Conservation (phyloP, 169 alveolate genomes). For the Plasmodium reichenowi region DNA sequence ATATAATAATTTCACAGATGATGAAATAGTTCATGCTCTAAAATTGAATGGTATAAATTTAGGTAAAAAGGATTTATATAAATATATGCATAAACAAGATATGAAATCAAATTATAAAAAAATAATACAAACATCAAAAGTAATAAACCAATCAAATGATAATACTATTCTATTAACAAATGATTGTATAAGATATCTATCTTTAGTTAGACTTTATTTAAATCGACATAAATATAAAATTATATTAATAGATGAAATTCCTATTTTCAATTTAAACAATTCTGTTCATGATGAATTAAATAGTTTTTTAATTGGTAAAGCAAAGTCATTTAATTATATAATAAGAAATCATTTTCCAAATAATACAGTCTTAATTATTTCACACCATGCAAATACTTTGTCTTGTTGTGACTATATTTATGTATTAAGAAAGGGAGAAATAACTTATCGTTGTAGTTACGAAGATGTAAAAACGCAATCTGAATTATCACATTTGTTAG, state of each 20-base stretch:
- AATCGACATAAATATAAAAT: constrained; percentile 81
- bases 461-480: constrained; percentile 47
- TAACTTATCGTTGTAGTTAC: constrained; percentile 47
- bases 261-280: constrained; percentile 60
- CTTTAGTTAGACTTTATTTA: constrained; percentile 84
- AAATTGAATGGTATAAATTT: constrained; percentile 48
- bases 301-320: constrained; percentile 18
- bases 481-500: constrained; percentile 38
- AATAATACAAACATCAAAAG: background rate
- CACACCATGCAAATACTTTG: constrained; percentile 79
- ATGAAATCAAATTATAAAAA: constrained; percentile 9
- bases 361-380: constrained; percentile 78
- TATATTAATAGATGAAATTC: constrained; percentile 88
- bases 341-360: constrained; percentile 77
- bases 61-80: constrained; percentile 32
- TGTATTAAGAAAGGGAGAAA: constrained; percentile 78
- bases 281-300: constrained; percentile 1
- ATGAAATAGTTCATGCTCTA: constrained; percentile 71
- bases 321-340: constrained; percentile 58
- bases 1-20: constrained; percentile 72
- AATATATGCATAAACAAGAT: constrained; percentile 32
- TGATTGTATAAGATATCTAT: constrained; percentile 81
- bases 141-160: constrained; percentile 3
- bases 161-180: constrained; percentile 55
- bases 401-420: constrained; percentile 79